Percentiles rank a stretch among this genome's conserved stretches.
Evolutionary conservation across 2,329 filamentous ascomycete genomes (phyloP).

Genomic region (Hirsutella rhossiliensis): DNA sequence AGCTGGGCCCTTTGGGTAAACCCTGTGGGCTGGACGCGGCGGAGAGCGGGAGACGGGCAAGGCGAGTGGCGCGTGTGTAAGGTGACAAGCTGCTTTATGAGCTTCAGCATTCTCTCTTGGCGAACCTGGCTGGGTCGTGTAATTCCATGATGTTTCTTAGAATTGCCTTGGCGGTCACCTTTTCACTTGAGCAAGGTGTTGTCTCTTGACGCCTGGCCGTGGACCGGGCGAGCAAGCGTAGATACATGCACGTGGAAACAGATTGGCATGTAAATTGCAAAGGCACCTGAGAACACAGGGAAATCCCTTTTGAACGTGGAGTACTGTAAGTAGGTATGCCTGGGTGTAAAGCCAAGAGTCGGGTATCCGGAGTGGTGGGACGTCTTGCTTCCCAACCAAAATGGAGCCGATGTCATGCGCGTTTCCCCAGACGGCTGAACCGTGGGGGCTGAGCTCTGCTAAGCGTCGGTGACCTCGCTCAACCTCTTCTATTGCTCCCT

Average conservation of each 20-base stretch:
- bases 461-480: not conserved
- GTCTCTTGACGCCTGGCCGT: too few relatives aligned
- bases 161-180: not conserved
- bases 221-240: too few relatives aligned
- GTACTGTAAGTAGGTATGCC: too few relatives aligned
- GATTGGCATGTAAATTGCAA: too few relatives aligned
- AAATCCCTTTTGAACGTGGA: too few relatives aligned
- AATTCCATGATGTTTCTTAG: slow-evolving; percentile 12
- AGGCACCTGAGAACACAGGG: too few relatives aligned
- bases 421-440: slow-evolving; percentile 3
- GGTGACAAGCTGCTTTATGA: slow-evolving; percentile 10
- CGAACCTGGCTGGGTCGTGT: slow-evolving; percentile 20
- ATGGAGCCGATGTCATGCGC: slow-evolving; percentile 3
- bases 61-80: not conserved
- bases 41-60: slow-evolving; percentile 11
- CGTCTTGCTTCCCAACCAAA: slow-evolving; percentile 14
- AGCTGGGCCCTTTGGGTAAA: not conserved
- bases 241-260: too few relatives aligned
- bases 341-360: too few relatives aligned
- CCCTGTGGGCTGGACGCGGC: not conserved
- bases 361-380: too few relatives aligned
- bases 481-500: too few relatives aligned
- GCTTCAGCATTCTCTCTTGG: slow-evolving; percentile 22
- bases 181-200: not conserved
- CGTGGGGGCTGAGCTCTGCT: not conserved